Conservation (phyloP, 2,329 filamentous ascomycete species). For the Plectosphaerella plurivora region DNA sequence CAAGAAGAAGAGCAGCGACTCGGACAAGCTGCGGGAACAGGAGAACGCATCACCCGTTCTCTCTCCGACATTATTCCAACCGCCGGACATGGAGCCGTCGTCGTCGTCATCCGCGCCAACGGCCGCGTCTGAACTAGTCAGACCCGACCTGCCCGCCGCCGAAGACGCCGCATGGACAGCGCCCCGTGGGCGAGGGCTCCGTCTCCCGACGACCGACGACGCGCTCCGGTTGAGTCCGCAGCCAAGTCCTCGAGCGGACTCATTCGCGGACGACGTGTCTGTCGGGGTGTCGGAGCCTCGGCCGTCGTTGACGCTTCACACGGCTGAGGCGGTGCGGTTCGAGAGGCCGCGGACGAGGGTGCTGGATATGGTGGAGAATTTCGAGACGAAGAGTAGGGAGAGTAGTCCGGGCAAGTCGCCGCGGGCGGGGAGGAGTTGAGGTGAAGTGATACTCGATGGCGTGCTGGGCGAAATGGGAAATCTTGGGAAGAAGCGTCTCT, state of each 20-base stretch:
- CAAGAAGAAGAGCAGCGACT: not conserved
- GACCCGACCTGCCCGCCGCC: not conserved
- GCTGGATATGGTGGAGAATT: conserved; percentile 50
- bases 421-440: conserved; percentile 5
- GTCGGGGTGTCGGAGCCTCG: conserved; percentile 23
- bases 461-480: too few species aligned
- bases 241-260: conserved; percentile 5
- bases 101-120: not conserved
- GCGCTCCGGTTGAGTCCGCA: not conserved
- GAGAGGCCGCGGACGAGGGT: conserved; percentile 41
- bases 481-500: too few species aligned
- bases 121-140: not conserved
- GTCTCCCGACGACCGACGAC: conserved; percentile 7
- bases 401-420: conserved; percentile 25
- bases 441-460: too few species aligned
- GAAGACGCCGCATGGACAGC: not conserved
- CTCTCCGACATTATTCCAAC: not conserved
- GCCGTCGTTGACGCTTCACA: conserved; percentile 30
- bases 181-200: not conserved
- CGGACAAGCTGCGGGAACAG: not conserved
- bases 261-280: conserved; percentile 6
- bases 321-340: conserved; percentile 41
- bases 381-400: conserved; percentile 37
- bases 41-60: not conserved
- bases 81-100: not conserved